Evolutionary conservation across 495 filamentous ascomycete genomes (phyloP), one percentile per base, ranked within the genome.

Genomic region (Penicillium salamii): DNA sequence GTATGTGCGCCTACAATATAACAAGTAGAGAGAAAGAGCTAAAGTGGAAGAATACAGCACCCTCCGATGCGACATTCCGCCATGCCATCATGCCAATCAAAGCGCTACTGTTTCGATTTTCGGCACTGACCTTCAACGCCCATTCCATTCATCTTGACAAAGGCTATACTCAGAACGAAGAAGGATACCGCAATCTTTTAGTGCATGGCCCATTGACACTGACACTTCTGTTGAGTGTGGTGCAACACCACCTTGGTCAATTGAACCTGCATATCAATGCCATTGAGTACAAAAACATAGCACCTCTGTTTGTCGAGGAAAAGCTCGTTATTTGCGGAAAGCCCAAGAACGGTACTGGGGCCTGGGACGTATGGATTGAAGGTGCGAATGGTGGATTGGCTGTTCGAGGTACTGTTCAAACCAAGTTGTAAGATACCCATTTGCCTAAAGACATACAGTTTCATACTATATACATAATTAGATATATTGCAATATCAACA

Each of bases 191-290:
- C 11, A 78, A 84, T 42, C 71, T 89, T 19, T 77, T 97, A 11
- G 87, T 96, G 23, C 92, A 97, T 58, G 92, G 92, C 0, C 92
- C 92, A 0, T 71, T 97, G 55, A 81, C 81, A n/a, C 69, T 92
- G 33, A 82, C 83, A 1, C 63, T 97, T 9, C 81, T 97, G 67
- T 66, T 95, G 28, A 75, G 80, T 15, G 72, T 82, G 13, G 60
- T 96, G 13, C 65, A 76, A 31, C 65, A 67, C 3, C 70, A 81
- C 35, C 58, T 90, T 2, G 28, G 37, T n/a, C 41, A 14, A 1
- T 3, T 39, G 6, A 49, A 52, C 8, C 46, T 59, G 7, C 42
- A 57, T 32, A 44, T 60, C 14, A 66, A 87, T 19, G 66, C 60
- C 1, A 76, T 97, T 34, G 78, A 88, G 33, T 97, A 97, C 60